Percentiles rank a stretch among this genome's conserved stretches.
These are phyloP conservation scores for Neurospora sp. DNA, from an alignment of 2,329 filamentous ascomycete genomes.

Conservation along the genomic window DNA sequence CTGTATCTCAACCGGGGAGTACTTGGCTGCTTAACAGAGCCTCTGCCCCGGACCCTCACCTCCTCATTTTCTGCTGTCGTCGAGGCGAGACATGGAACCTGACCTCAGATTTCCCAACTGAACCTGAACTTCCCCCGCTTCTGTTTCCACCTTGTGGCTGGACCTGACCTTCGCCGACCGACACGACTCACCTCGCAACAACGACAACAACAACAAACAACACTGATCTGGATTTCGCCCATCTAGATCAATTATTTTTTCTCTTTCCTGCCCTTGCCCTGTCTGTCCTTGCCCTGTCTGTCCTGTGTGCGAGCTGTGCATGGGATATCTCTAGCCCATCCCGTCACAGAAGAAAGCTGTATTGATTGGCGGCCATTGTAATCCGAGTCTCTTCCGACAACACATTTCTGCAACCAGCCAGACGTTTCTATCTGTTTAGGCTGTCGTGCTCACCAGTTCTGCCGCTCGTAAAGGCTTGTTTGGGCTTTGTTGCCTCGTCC, in stretches of 20 bases:
- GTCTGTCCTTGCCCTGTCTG: background rate
- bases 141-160: background rate
- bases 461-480: background rate
- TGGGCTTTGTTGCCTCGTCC: background rate
- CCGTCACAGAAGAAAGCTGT: background rate
- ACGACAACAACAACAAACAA: background rate
- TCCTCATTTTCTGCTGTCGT: conserved; percentile 2
- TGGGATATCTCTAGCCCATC: background rate
- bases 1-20: background rate
- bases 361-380: background rate
- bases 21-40: background rate
- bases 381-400: background rate
- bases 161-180: background rate
- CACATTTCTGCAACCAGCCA: background rate
- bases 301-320: background rate
- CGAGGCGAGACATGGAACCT: background rate
- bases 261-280: background rate
- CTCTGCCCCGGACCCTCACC: conserved; percentile 1
- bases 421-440: background rate
- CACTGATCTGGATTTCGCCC: background rate
- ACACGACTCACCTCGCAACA: background rate
- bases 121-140: background rate
- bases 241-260: background rate
- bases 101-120: background rate
- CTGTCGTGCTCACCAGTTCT: background rate